A percentile compares a stretch with the other conserved stretches of the same genome.
phyloP scores from a whole-genome alignment of 164 flowering plant genomes.

The Umbellularia californica region DNA sequence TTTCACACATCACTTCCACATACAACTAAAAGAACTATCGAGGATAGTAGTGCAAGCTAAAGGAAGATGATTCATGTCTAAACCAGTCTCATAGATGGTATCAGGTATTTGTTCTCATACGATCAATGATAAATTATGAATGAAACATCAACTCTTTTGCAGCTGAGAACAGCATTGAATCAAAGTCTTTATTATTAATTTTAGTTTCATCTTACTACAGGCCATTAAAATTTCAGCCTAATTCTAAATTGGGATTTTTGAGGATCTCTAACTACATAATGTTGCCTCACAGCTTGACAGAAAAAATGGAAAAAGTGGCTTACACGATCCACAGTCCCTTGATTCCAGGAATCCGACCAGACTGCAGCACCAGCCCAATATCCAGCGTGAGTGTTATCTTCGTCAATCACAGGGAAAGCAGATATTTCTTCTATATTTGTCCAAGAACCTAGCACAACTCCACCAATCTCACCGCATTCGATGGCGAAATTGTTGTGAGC shows the following conservation, averaged over 20 bases:
- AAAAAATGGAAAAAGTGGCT: constrained; percentile 24
- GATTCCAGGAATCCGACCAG: constrained; percentile 92
- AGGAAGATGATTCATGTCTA: too few relatives aligned
- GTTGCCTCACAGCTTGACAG: background rate
- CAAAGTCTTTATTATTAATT: too few relatives aligned
- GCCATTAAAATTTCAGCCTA: too few relatives aligned
- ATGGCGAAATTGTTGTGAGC: constrained; percentile 31
- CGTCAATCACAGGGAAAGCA: constrained; percentile 37
- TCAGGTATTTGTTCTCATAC: too few relatives aligned
- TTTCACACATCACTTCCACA: background rate
- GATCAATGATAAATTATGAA: too few relatives aligned
- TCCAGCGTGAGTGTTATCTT: constrained; percentile 45
- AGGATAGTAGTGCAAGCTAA: too few relatives aligned
- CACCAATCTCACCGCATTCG: constrained; percentile 90
- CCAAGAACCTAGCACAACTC: constrained; percentile 92
- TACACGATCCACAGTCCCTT: constrained; percentile 83
- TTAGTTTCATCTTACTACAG: too few relatives aligned
- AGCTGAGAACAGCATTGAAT: background rate
- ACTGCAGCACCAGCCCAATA: constrained; percentile 94
- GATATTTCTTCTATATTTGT: constrained; percentile 31
- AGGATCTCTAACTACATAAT: background rate
- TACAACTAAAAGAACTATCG: too few relatives aligned
- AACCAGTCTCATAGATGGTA: too few relatives aligned
- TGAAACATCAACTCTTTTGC: too few relatives aligned
- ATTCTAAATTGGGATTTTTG: background rate